Conservation (phyloP, 2,329 filamentous ascomycete species). For the Canariomyces notabilis region DNA sequence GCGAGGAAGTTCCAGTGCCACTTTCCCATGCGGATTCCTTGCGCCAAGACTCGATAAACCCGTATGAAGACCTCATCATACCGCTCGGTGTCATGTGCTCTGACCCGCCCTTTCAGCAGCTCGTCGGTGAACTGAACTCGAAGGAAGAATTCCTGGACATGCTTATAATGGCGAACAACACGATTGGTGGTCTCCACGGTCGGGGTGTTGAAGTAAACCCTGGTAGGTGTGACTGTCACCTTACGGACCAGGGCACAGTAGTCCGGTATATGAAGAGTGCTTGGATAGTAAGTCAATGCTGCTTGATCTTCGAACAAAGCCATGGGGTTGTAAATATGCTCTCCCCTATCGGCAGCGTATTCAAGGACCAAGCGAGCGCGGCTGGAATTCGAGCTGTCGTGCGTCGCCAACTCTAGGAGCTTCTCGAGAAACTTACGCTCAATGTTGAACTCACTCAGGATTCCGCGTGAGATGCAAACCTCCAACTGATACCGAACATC, state of each 20-base stretch:
- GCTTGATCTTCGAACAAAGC: slow-evolving; percentile 58
- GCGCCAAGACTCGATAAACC: slow-evolving; percentile 63
- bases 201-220: slow-evolving; percentile 71
- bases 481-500: slow-evolving; percentile 84
- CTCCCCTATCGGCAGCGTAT: slow-evolving; percentile 61
- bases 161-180: slow-evolving; percentile 68
- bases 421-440: slow-evolving; percentile 59
- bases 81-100: slow-evolving; percentile 45
- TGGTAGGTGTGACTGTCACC: slow-evolving; percentile 77
- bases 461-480: slow-evolving; percentile 78
- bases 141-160: slow-evolving; percentile 71
- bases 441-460: slow-evolving; percentile 72
- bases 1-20: slow-evolving; percentile 85
- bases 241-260: slow-evolving; percentile 75
- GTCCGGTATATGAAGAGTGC: slow-evolving; percentile 51
- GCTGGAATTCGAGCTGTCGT: slow-evolving; percentile 33
- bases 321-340: slow-evolving; percentile 64
- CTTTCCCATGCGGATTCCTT: slow-evolving; percentile 79
- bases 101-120: slow-evolving; percentile 55
- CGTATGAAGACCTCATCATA: slow-evolving; percentile 70
- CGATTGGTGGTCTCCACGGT: slow-evolving; percentile 83
- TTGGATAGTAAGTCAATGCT: slow-evolving; percentile 42
- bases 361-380: slow-evolving; percentile 67
- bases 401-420: slow-evolving; percentile 43
- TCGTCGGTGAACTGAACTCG: slow-evolving; percentile 90